Base-by-base conservation (phyloP, 768 basidiomycete genomes). In the Leucosporidium scottii region DNA sequence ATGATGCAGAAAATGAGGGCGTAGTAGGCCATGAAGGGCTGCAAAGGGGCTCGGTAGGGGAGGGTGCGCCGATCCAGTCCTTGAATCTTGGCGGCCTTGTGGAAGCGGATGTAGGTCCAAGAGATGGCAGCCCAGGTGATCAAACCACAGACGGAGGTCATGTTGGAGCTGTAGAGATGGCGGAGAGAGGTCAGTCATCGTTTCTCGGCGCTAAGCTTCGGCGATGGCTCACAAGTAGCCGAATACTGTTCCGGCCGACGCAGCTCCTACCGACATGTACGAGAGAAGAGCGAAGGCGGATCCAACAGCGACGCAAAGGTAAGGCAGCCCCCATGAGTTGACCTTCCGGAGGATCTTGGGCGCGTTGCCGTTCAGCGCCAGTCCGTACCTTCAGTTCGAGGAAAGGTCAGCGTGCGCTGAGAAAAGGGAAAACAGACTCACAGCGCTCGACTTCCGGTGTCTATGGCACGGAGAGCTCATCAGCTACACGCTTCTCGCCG, bases 11-110 rank as follows among this genome's bases (percentile, higher is more conserved):
- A 87, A 77, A 83, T 82, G 62, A 87, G 78, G 27, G 85, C 89
- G 84, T 87, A 87, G 76, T 84, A 85, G 20, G 87, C 79, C 47
- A 87, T 76, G 71, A 83, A 89, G 31, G 89, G 89, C 69, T 79
- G 76, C 66, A 79, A 67, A 30, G 76, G 77, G 10, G 75, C 72
- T 65, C 75, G 77, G 77, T 76, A 81, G 36, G 77, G 76, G 27
- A 80, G 72, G 47, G 73, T 71, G 65, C 75, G 76, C n/a, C 84
- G 81, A 68, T 83, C 85, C 85, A 78, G 76, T 20, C 76, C 77
- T 60, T 80, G 79, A 7, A 61, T 64, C 67, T 76, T 76, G 39
- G 65, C 59, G 44, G 61, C 57, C 17, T 18, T 57, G 39, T 60
- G 62, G 31, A 72, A 64, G n/a, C 67, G 50, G 30, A 74, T 70